Evolutionary conservation across 192 early-diverging fungal genomes (phyloP), one percentile per base, ranked within the genome.

Genomic region (Diversispora epigaea): DNA sequence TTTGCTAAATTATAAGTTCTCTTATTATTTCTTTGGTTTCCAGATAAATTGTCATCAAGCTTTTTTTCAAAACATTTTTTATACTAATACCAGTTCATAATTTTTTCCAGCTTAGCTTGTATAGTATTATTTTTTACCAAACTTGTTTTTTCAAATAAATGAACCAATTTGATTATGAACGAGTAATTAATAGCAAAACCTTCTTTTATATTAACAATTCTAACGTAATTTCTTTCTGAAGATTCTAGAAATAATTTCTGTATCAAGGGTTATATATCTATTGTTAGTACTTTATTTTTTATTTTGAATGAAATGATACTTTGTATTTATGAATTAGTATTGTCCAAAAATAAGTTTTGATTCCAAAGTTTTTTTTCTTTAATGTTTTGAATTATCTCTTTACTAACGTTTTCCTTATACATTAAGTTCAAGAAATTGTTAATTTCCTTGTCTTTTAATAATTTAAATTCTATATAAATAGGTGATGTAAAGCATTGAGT

Each of bases 61-160:
- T 55, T 71, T 71, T 71, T 71, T 71, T 71, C 69, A 58, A 71
- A 71, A 71, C 57, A 21, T 15, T 58, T 70, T 70, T 52, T 70
- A 56, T 70, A 70, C 22, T 55, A 14, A 41, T 70, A 70, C 68
- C 68, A 70, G 68, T 52, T 70, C n/a, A 12, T 70, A 40, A 70
- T 70, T 70, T 70, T 52, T 40, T 56, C 55, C 32, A 41, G 15
- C 40, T 71, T 71, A 19, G 55, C 69, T 70, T 43, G 50, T 70
- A 40, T 70, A 55, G 68, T 70, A 6, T 55, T 70, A 55, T 17
- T 70, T 25, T 70, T 52, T 40, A 52, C 68, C 0, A 70, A 55
- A 17, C 52, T 55, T 55, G 15, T 70, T 70, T 70, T 70, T 70
- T n/a, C n/a, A n/a, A n/a, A n/a, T n/a, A n/a, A n/a, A n/a, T n/a